Evolutionary conservation across 1,284 basidiomycete genomes (phyloP).

Genomic region (Boletus semigastroideus): DNA sequence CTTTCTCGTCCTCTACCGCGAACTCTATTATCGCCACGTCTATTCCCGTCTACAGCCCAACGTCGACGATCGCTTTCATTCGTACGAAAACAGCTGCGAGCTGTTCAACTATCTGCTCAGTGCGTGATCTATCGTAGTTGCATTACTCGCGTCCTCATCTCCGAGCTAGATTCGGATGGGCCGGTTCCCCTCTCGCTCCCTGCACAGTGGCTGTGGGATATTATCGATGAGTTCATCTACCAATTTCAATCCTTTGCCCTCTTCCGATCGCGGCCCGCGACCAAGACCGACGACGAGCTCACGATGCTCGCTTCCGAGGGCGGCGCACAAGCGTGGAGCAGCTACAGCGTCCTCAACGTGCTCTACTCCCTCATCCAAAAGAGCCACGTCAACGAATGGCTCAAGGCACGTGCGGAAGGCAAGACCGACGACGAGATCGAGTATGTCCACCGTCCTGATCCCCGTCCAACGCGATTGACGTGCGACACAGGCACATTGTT

Average conservation of each 20-base stretch:
- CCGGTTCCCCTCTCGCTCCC: conserved; percentile 92
- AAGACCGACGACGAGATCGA: conserved; percentile 80
- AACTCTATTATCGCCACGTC: conserved; percentile 92
- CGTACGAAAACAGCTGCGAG: conserved; percentile 98
- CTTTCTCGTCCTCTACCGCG: conserved; percentile 95
- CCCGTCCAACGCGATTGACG: conserved; percentile 1
- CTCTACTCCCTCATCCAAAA: conserved; percentile 98
- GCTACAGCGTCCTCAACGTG: conserved; percentile 96
- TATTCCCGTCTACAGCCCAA: conserved; percentile 95
- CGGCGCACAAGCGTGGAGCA: conserved; percentile 83
- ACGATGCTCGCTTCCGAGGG: conserved; percentile 73
- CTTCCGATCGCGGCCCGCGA: conserved; percentile 79
- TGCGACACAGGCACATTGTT: conserved; percentile 65
- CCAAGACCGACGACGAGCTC: conserved; percentile 90
- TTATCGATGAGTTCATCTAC: conserved; percentile 99
- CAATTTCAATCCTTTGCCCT: conserved; percentile 97
- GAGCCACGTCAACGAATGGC: conserved; percentile 92
- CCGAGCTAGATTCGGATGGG: conserved; percentile 79
- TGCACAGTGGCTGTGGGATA: conserved; percentile 99
- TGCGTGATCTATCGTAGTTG: conserved; percentile 32
- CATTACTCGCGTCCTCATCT: neutral
- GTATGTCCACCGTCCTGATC: conserved; percentile 45
- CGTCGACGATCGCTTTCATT: conserved; percentile 97
- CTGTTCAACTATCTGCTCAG: conserved; percentile 94
- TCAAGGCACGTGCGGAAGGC: conserved; percentile 78